These are phyloP conservation scores for Komagataella pastoris DNA, from an alignment of 805 yeast genomes.

Conservation along the genomic window DNA sequence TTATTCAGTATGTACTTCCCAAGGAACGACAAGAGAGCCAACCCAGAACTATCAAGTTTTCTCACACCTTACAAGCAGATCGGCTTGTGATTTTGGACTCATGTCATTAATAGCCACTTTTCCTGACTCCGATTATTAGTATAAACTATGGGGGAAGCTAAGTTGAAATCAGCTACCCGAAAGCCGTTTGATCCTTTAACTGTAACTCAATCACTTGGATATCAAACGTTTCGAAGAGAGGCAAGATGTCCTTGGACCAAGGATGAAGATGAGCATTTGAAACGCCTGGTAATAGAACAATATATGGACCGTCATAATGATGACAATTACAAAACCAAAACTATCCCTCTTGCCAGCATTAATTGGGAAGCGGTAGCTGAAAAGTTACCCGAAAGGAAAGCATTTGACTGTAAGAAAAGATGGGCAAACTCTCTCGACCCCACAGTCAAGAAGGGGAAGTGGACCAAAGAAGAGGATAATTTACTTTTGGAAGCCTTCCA, in stretches of 20 bases:
- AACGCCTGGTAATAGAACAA: slow-evolving; percentile 24
- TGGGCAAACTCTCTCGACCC: slow-evolving; percentile 87
- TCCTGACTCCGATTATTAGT: neutral
- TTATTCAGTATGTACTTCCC: neutral
- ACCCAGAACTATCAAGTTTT: neutral
- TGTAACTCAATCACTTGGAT: slow-evolving; percentile 61
- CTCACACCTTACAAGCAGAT: neutral
- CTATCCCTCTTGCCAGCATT: slow-evolving; percentile 24
- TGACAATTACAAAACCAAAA: slow-evolving; percentile 10
- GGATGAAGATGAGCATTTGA: slow-evolving; percentile 54
- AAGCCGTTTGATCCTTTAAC: slow-evolving; percentile 31
- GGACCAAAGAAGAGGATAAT: slow-evolving; percentile 77
- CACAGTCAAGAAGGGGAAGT: slow-evolving; percentile 64
- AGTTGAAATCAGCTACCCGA: neutral
- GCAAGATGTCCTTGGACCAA: slow-evolving; percentile 62
- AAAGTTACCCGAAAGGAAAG: slow-evolving; percentile 38
- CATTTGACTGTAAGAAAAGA: slow-evolving; percentile 76
- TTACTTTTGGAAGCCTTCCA: slow-evolving; percentile 48
- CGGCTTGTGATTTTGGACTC: neutral
- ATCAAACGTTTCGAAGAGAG: slow-evolving; percentile 54
- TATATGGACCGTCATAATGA: slow-evolving; percentile 9
- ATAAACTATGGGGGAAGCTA: neutral
- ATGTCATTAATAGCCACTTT: neutral
- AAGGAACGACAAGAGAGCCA: neutral
- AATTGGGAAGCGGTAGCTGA: slow-evolving; percentile 52